phyloP scores from a whole-genome alignment of 2,329 filamentous ascomycete species.

The Fusarium temperatum region DNA sequence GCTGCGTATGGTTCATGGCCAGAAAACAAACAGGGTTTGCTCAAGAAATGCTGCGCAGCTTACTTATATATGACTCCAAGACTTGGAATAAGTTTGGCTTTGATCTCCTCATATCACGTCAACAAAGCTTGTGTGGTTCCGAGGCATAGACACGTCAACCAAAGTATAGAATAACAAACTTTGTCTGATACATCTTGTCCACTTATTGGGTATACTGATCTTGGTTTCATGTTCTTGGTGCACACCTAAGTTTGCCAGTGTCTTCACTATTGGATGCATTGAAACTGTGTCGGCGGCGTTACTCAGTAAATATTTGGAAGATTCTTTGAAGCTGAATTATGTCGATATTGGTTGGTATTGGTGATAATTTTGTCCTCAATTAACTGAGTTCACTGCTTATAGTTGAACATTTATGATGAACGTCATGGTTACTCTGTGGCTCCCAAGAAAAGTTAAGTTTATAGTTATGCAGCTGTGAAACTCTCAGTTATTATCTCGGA shows the following conservation, averaged over 20 bases:
- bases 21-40: neutral
- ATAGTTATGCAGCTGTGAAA: neutral
- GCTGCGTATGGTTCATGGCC: neutral
- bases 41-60: neutral
- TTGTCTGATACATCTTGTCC: neutral
- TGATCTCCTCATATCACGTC: neutral
- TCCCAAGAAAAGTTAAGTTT: neutral
- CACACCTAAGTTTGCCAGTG: neutral
- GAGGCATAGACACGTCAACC: neutral
- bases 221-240: neutral
- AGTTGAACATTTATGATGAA: neutral
- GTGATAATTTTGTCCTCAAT: neutral
- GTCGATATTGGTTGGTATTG: neutral
- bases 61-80: neutral
- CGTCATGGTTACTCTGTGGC: neutral
- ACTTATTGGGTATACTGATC: neutral
- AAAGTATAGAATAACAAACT: neutral
- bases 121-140: neutral
- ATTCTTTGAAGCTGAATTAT: neutral
- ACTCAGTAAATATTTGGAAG: neutral
- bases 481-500: neutral
- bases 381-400: neutral
- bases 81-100: neutral
- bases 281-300: neutral
- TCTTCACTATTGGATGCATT: no score